These are phyloP conservation scores for Sphaerulina vaccinii DNA, from an alignment of 2,329 filamentous ascomycete genomes.

Conservation along the genomic window DNA sequence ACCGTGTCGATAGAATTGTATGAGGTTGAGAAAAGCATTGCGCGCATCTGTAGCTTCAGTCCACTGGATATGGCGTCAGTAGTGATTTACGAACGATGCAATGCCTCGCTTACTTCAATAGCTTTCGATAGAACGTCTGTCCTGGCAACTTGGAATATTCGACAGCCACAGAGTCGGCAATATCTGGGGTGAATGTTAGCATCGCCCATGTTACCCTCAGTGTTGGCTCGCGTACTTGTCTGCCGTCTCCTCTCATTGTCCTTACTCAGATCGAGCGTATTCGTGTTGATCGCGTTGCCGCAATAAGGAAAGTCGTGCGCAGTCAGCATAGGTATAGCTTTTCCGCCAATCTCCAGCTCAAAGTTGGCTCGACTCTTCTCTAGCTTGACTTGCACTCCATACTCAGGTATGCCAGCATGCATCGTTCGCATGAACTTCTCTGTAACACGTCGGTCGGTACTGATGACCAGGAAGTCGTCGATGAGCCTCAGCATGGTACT, in stretches of 20 bases:
- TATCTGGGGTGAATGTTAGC: constrained; percentile 39
- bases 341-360: constrained; percentile 57
- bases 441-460: constrained; percentile 65
- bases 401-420: constrained; percentile 74
- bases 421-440: constrained; percentile 72
- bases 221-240: constrained; percentile 47
- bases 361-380: constrained; percentile 87
- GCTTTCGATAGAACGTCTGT: constrained; percentile 75
- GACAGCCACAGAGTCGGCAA: constrained; percentile 74
- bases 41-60: constrained; percentile 82
- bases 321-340: constrained; percentile 49
- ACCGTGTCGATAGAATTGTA: constrained; percentile 72
- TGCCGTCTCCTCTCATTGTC: constrained; percentile 57
- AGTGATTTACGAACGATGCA: constrained; percentile 46
- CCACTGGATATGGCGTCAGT: constrained; percentile 40
- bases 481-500: constrained; percentile 77
- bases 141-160: constrained; percentile 72
- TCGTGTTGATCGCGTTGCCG: constrained; percentile 72
- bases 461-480: constrained; percentile 92
- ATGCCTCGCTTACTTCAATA: constrained; percentile 51
- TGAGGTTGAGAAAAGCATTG: constrained; percentile 76
- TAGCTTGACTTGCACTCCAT: constrained; percentile 74
- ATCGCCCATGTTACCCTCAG: constrained; percentile 14
- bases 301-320: constrained; percentile 79
- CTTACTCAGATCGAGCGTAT: constrained; percentile 71